Evolutionary conservation across 495 filamentous ascomycete species (phyloP), one percentile per base, ranked within the genome.

Genomic region (Trichoderma asperelloides): DNA sequence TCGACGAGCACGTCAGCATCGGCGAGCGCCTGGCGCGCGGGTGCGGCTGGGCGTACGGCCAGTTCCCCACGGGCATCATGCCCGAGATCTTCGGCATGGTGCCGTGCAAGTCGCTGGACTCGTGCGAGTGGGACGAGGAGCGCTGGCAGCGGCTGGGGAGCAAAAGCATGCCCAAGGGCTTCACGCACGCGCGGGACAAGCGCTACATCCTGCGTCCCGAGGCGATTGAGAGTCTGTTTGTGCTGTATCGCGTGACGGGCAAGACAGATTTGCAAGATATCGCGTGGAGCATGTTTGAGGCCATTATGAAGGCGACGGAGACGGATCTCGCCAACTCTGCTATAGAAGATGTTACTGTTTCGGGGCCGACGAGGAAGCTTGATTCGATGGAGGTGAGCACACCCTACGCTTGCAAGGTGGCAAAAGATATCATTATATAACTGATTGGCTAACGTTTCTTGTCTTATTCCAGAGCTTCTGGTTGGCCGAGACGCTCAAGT

Each of bases 1-100:
- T 87, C 21, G 79, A 87, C 1, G 82, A 84, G 3, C 89, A 97
- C 71, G 76, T 97, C 63, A 83, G 89, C n/a, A 82, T 91, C 27
- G 95, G 89, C 3, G 79, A 83, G 60, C 89, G 5, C 71, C 81
- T 97, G n/a, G 90, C 91, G 0, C 88, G 95, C 65, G 95, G 93
- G 16, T 97, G 94, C 70, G 88, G 93, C n/a, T 97, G 92, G 93
- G 87, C 91, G 2, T 97, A 97, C 73, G 82, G 87, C 41, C 81
- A 85, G 7, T 93, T 92, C 41, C 81, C 85, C 7, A 88, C 88
- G 0, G 93, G 93, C 5, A 88, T 98, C 71, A 96, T 96, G 92
- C 92, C 95, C 0, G 95, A 97, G 76, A 75, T 77, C 5, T 90
- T 91, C 71, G 68, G 75, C 9, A 72, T 88, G 13, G 68, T 88